Percentiles rank a stretch among this genome's conserved stretches.
phyloP scores from a whole-genome alignment of 148 eudicot genomes.

The Fallopia convolvulus region DNA sequence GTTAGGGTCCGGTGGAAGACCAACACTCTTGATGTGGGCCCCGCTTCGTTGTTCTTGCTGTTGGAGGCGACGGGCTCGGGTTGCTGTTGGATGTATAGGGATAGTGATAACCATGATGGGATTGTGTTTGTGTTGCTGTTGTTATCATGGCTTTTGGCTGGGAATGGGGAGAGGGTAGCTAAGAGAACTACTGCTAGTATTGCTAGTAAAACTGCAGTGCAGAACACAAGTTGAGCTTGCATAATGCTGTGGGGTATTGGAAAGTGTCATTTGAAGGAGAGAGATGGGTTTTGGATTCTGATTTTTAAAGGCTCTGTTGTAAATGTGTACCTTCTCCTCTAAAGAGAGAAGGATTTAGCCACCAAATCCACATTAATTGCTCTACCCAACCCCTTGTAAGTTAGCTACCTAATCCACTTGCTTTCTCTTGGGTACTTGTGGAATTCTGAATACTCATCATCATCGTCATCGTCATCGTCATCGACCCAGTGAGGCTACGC shows the following conservation, averaged over 20 bases:
- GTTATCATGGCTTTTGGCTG: constrained; percentile 21
- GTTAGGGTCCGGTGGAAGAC: constrained; percentile 55
- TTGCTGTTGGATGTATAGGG: constrained; percentile 66
- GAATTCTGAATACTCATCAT: background rate
- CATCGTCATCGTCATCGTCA: too few relatives aligned
- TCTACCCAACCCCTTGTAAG: constrained; percentile 11
- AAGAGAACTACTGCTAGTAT: constrained; percentile 48
- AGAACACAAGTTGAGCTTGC: constrained; percentile 54
- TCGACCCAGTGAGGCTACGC: too few relatives aligned
- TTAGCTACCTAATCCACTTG: constrained; percentile 45
- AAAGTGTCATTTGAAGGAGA: background rate
- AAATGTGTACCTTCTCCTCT: background rate
- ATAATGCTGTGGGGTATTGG: constrained; percentile 18
- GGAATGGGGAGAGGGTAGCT: constrained; percentile 47
- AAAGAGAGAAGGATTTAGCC: background rate
- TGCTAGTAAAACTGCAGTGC: constrained; percentile 44
- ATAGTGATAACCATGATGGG: constrained; percentile 41
- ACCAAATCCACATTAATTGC: constrained; percentile 10
- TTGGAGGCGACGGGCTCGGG: constrained; percentile 18
- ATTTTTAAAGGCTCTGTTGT: constrained; percentile 10
- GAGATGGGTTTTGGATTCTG: background rate
- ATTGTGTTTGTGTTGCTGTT: constrained; percentile 8
- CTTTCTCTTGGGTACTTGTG: constrained; percentile 3
- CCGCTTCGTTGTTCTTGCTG: constrained; percentile 7
- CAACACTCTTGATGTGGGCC: constrained; percentile 26